Conservation (phyloP, 306 rosid species). For the Castanea sativa region DNA sequence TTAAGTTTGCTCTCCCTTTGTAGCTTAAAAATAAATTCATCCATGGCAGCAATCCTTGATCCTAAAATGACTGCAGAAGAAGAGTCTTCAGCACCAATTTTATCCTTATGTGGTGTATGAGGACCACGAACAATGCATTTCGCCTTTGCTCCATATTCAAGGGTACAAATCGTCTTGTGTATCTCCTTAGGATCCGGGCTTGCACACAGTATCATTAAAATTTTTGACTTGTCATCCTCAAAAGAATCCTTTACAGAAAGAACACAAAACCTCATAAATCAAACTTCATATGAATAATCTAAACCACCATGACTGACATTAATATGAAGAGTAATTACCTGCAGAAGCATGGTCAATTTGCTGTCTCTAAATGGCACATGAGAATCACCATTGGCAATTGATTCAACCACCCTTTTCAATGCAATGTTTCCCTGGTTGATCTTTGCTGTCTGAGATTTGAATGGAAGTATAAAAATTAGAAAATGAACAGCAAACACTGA, state of each 20-base stretch:
- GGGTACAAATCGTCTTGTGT: conserved; percentile 95
- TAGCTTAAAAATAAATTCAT: conserved; percentile 81
- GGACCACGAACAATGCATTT: conserved; percentile 96
- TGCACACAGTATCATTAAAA: conserved; percentile 92
- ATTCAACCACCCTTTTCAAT: conserved; percentile 93
- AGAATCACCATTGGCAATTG: conserved; percentile 98
- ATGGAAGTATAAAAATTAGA: conserved; percentile 17
- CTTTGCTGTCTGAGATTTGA: conserved; percentile 72
- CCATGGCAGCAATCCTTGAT: conserved; percentile 91
- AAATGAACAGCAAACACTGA: not conserved
- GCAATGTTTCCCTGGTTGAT: conserved; percentile 97
- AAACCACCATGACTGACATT: conserved; percentile 3
- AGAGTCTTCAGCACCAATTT: conserved; percentile 54
- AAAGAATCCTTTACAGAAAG: conserved; percentile 75
- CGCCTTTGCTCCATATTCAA: conserved; percentile 98
- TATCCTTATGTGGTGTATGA: conserved; percentile 73
- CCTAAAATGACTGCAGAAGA: conserved; percentile 86
- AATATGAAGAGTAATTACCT: conserved; percentile 46
- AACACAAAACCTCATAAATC: conserved; percentile 12
- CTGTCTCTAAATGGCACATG: conserved; percentile 99
- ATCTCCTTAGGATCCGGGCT: conserved; percentile 95
- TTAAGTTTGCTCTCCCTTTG: conserved; percentile 81
- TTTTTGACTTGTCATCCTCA: conserved; percentile 94
- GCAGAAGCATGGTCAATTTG: conserved; percentile 99
- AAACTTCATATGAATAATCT: conserved; percentile 14